Evolutionary conservation across 768 basidiomycete species (phyloP).

Genomic region (Coprinopsis marcescibilis): DNA sequence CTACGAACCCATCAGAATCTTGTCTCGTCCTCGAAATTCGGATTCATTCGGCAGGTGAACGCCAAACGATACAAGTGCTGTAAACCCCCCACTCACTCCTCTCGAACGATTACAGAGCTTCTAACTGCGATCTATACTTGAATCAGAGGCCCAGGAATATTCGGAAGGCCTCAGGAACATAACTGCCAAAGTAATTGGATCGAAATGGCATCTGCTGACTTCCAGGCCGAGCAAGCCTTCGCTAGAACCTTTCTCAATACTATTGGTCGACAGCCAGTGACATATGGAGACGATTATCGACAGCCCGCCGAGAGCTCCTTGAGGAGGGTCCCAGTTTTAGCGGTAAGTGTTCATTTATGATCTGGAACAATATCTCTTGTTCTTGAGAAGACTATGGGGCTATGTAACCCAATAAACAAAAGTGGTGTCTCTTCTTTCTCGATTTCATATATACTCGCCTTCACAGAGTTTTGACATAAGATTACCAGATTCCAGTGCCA

Average conservation of each 20-base stretch:
- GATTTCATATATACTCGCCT: too few species aligned
- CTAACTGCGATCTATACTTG: neutral
- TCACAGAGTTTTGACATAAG: neutral
- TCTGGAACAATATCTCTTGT: too few species aligned
- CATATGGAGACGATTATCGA: slow-evolving; percentile 71
- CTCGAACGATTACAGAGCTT: neutral
- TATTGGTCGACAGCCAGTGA: slow-evolving; percentile 60
- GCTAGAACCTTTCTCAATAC: slow-evolving; percentile 60
- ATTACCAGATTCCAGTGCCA: slow-evolving; percentile 10
- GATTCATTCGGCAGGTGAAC: neutral
- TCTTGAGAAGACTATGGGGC: too few species aligned
- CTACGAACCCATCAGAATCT: too few species aligned
- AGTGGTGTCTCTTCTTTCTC: too few species aligned
- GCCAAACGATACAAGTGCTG: slow-evolving; percentile 3
- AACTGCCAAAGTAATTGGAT: neutral
- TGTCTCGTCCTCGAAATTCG: too few species aligned
- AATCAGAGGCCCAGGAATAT: too few species aligned
- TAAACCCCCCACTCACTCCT: neutral
- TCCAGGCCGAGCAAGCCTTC: slow-evolving; percentile 60
- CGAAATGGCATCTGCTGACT: slow-evolving; percentile 22
- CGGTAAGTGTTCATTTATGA: too few species aligned
- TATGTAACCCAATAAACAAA: too few species aligned
- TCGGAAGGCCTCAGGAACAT: neutral
- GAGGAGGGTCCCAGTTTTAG: slow-evolving; percentile 64
- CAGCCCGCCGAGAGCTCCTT: slow-evolving; percentile 61